Evolutionary conservation across 139 green algal species (phyloP), one percentile per base, ranked within the genome.

Genomic region (Nannochloris sp.): DNA sequence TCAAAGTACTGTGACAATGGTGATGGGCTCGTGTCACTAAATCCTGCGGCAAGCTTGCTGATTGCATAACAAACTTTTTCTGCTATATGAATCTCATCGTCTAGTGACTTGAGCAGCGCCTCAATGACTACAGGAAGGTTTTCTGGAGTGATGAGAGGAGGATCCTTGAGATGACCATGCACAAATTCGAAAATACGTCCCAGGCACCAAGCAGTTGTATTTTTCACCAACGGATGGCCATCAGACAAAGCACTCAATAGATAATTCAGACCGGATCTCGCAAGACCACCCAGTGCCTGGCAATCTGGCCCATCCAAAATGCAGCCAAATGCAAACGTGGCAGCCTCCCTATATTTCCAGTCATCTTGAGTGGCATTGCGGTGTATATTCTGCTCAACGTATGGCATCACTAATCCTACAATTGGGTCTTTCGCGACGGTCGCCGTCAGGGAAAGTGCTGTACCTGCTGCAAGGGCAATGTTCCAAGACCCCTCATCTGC

Each of bases 201-300:
- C 50, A 98, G 82, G 18, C 92, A 95, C 93, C 93, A 99, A 0
- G 87, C 87, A 18, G 93, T 97, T 2, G 90, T 97, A 74, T 98
- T 88, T 57, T 91, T 83, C 40, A 96, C 89, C 27, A 86, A 67
- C 0, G 79, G 57, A 65, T 90, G 83, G 36, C 72, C 66, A 68
- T 97, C 91, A 61, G 90, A 87, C 36, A 90, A 78, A 44, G 80
- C 80, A 9, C 67, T 57, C 34, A 93, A 67, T 44, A 94, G 73
- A 79, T 87, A 90, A 31, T 56, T 57, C 37, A 98, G 74, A 8
- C 81, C 92, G 21, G 74, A 66, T 34, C 77, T 67, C 19, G 90
- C 87, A 19, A 93, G 79, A 10, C 73, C 66, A 27, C 69, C 69
- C 37, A 97, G 75, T 15, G 76, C 68, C 11, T 75, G 65, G 19